phyloP scores from a whole-genome alignment of 768 basidiomycete genomes.

The Mycena metata region DNA sequence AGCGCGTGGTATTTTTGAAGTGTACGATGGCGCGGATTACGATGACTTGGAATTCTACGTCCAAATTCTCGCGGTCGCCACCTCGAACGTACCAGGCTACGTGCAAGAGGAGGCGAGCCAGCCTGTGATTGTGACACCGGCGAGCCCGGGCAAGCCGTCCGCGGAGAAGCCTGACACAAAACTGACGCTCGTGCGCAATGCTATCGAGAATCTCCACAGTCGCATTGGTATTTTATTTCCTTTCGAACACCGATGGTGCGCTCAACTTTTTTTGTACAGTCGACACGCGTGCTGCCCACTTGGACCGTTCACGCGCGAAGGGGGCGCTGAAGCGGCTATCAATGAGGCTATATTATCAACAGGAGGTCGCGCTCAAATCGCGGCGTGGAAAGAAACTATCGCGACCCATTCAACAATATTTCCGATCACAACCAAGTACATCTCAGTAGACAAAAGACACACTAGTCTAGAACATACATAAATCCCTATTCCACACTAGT shows the following conservation, averaged over 20 bases:
- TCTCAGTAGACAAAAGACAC: background rate
- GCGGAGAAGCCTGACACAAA: conserved; percentile 35
- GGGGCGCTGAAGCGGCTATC: conserved; percentile 74
- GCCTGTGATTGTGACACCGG: conserved; percentile 29
- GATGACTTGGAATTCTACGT: conserved; percentile 69
- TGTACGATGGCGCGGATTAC: conserved; percentile 71
- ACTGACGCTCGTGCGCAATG: conserved; percentile 23
- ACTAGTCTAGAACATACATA: conserved; percentile 13
- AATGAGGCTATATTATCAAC: conserved; percentile 76
- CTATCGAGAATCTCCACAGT: conserved; percentile 35
- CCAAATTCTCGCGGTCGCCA: conserved; percentile 68
- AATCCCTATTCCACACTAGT: conserved; percentile 26
- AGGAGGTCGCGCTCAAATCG: conserved; percentile 26
- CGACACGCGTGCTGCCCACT: conserved; percentile 80
- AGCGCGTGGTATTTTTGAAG: conserved; percentile 60
- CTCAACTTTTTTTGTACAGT: conserved; percentile 52
- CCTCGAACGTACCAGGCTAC: conserved; percentile 72
- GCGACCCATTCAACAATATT: conserved; percentile 41
- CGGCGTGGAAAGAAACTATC: conserved; percentile 20
- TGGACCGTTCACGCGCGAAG: conserved; percentile 83
- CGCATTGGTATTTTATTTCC: conserved; percentile 31
- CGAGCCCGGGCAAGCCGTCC: conserved; percentile 26
- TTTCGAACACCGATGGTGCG: background rate
- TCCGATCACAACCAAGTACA: conserved; percentile 18
- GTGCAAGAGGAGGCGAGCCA: conserved; percentile 59